phyloP scores from a whole-genome alignment of 495 filamentous ascomycete genomes.

The Penicillium robsamsonii region DNA sequence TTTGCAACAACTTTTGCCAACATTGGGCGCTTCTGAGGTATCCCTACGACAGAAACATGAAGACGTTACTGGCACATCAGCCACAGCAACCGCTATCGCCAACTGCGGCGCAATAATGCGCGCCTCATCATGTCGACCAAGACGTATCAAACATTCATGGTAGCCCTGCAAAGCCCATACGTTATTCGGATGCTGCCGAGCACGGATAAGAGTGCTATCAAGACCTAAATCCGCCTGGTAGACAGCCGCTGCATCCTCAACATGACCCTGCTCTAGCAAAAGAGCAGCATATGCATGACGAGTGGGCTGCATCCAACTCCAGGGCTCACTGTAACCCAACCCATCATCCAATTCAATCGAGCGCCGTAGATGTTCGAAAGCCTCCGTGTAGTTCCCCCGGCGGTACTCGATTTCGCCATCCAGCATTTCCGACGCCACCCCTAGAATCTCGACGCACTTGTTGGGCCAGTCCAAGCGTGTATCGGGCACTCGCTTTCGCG shows the following conservation, averaged over 20 bases:
- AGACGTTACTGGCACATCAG: slow-evolving; percentile 56
- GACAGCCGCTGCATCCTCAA: slow-evolving; percentile 52
- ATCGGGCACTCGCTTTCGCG: slow-evolving; percentile 44
- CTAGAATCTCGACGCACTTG: slow-evolving; percentile 54
- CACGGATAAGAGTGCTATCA: slow-evolving; percentile 52
- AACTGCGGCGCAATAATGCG: slow-evolving; percentile 49
- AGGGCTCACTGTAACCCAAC: slow-evolving; percentile 64
- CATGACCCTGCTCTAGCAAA: slow-evolving; percentile 57
- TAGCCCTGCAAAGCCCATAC: slow-evolving; percentile 68
- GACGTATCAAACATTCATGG: slow-evolving; percentile 58
- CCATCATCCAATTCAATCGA: slow-evolving; percentile 54
- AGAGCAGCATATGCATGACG: slow-evolving; percentile 66
- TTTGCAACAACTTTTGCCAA: slow-evolving; percentile 16
- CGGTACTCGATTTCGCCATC: slow-evolving; percentile 68
- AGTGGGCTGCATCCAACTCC: slow-evolving; percentile 68
- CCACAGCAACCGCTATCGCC: slow-evolving; percentile 48
- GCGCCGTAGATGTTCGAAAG: slow-evolving; percentile 51
- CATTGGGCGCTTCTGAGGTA: slow-evolving; percentile 21
- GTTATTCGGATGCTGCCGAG: slow-evolving; percentile 61
- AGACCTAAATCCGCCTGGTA: slow-evolving; percentile 64
- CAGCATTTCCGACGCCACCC: slow-evolving; percentile 59
- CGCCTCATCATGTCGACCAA: slow-evolving; percentile 53
- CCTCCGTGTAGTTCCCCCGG: slow-evolving; percentile 48
- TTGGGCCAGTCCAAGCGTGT: slow-evolving; percentile 57
- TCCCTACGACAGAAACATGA: slow-evolving; percentile 60